These are phyloP conservation scores for Ascochyta lentis DNA, from an alignment of 2,329 filamentous ascomycete species.

Conservation along the genomic window DNA sequence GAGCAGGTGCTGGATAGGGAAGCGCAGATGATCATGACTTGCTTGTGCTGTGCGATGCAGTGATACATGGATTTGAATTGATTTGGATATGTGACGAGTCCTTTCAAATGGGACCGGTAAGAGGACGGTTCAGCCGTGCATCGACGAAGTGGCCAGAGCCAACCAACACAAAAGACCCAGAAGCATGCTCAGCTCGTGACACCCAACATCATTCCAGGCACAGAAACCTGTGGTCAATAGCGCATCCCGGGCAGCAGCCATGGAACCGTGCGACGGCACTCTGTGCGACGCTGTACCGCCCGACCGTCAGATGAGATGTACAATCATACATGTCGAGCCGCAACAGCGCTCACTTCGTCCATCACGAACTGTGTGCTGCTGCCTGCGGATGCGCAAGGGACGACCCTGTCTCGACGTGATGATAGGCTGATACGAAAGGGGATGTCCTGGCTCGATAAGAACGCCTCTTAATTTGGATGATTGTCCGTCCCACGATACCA, in stretches of 20 bases:
- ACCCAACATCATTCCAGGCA: constrained; percentile 21
- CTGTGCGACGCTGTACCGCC: constrained; percentile 3
- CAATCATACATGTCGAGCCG: constrained; percentile 3
- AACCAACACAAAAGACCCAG: constrained; percentile 1
- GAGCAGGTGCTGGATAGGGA: constrained; percentile 11
- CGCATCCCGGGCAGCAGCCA: constrained; percentile 11
- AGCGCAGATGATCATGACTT: constrained; percentile 8
- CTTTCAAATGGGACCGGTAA: neutral
- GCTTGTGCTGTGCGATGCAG: constrained; percentile 11
- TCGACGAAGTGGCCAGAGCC: neutral
- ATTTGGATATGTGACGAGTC: constrained; percentile 5
- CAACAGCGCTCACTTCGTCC: neutral
- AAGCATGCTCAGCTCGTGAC: constrained; percentile 18
- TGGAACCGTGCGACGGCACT: constrained; percentile 11
- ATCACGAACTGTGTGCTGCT: neutral
- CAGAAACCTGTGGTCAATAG: constrained; percentile 10
- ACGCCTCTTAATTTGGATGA: constrained; percentile 30
- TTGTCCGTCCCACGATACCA: constrained; percentile 4
- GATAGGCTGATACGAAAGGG: constrained; percentile 16
- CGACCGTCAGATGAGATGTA: constrained; percentile 1
- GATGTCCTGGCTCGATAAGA: constrained; percentile 15
- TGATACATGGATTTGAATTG: constrained; percentile 3
- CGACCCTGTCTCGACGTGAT: neutral
- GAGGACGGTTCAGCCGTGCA: constrained; percentile 3
- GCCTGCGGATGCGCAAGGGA: constrained; percentile 1